These are phyloP conservation scores for Aspergillus vadensis DNA, from an alignment of 2,329 filamentous ascomycete genomes.

Conservation along the genomic window DNA sequence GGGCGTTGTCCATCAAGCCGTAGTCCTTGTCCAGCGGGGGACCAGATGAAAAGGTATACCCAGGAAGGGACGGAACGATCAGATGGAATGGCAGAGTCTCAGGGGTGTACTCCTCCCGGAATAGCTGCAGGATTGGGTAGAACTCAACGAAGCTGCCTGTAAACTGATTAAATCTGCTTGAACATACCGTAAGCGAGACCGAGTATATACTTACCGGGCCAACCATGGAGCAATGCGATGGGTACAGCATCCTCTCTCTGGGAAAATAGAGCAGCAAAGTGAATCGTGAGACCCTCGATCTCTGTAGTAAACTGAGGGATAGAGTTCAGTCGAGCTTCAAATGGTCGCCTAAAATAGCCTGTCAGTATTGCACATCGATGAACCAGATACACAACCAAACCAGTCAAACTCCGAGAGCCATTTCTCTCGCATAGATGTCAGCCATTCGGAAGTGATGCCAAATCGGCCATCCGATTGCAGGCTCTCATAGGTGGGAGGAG, in stretches of 20 bases:
- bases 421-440: slow-evolving; percentile 42
- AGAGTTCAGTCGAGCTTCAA: slow-evolving; percentile 50
- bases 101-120: slow-evolving; percentile 30
- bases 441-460: slow-evolving; percentile 53
- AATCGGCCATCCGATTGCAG: slow-evolving; percentile 44
- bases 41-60: slow-evolving; percentile 34
- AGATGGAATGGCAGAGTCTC: slow-evolving; percentile 33
- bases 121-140: slow-evolving; percentile 32
- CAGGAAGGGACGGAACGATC: slow-evolving; percentile 36
- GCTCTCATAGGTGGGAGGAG: slow-evolving; percentile 54
- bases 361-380: slow-evolving; percentile 15
- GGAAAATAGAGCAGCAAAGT: slow-evolving; percentile 55
- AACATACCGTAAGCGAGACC: not conserved
- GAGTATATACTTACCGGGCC: slow-evolving; percentile 22
- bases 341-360: slow-evolving; percentile 29
- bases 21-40: slow-evolving; percentile 32
- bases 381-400: slow-evolving; percentile 32
- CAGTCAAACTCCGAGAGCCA: slow-evolving; percentile 54
- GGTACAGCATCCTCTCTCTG: slow-evolving; percentile 50
- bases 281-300: slow-evolving; percentile 48
- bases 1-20: slow-evolving; percentile 26
- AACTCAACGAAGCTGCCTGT: slow-evolving; percentile 36
- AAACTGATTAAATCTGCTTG: not conserved
- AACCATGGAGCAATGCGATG: slow-evolving; percentile 47
- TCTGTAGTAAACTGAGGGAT: slow-evolving; percentile 53